Conservation (phyloP, 768 basidiomycete species). For the Boletus speciosus region DNA sequence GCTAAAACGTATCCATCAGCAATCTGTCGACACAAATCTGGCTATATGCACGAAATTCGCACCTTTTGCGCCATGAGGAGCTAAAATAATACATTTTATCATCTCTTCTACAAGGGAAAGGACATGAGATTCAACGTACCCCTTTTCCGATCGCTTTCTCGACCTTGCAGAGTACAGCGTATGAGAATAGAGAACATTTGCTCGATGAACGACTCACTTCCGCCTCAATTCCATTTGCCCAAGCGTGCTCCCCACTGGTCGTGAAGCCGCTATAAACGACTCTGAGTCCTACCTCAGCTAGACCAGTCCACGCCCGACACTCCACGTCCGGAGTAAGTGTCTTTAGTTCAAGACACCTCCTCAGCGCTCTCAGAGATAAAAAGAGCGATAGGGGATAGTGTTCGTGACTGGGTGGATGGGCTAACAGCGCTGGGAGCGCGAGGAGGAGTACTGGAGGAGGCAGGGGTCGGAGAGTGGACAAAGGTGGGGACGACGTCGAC, state of each 20-base stretch:
- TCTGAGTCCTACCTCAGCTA: constrained; percentile 67
- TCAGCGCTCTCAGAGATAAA: constrained; percentile 53
- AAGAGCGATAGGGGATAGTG: constrained; percentile 52
- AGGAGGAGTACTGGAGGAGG: constrained; percentile 53
- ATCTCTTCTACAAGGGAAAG: background rate
- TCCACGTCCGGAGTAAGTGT: constrained; percentile 57
- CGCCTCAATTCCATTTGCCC: constrained; percentile 49
- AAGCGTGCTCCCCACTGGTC: constrained; percentile 33
- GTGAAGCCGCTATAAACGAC: constrained; percentile 47
- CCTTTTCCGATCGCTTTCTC: constrained; percentile 69
- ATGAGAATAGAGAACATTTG: background rate
- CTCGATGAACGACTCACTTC: constrained; percentile 42
- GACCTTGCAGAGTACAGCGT: constrained; percentile 30
- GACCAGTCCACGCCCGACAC: constrained; percentile 65
- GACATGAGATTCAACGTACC: constrained; percentile 39
- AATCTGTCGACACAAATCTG: background rate
- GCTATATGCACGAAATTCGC: constrained; percentile 13
- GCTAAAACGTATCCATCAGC: constrained; percentile 35
- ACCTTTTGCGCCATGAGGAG: constrained; percentile 60
- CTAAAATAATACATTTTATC: constrained; percentile 26
- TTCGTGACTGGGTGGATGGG: constrained; percentile 62
- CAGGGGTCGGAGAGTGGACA: constrained; percentile 28
- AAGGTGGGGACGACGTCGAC: background rate
- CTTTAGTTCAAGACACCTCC: constrained; percentile 49
- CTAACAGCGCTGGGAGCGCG: constrained; percentile 55